Percentiles rank a stretch among this genome's conserved stretches.
These are phyloP conservation scores for Exophiala lecanii-corni DNA, from an alignment of 2,329 filamentous ascomycete species.

Conservation along the genomic window DNA sequence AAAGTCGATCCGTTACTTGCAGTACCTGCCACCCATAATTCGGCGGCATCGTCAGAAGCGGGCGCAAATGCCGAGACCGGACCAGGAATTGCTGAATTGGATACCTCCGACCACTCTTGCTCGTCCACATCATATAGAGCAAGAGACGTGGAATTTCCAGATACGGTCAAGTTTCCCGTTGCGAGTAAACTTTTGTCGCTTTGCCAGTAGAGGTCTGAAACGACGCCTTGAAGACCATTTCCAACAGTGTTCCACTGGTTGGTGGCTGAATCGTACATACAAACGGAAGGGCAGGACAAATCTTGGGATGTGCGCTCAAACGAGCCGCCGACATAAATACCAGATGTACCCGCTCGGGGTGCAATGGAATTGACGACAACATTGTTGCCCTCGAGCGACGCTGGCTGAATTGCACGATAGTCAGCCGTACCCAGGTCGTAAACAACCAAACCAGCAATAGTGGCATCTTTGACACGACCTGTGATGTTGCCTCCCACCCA, in stretches of 20 bases:
- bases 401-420: conserved; percentile 65
- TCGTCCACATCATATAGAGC: conserved; percentile 67
- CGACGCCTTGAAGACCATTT: conserved; percentile 63
- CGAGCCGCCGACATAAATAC: conserved; percentile 80
- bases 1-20: conserved; percentile 65
- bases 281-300: conserved; percentile 76
- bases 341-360: conserved; percentile 62
- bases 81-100: conserved; percentile 65
- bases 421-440: conserved; percentile 67
- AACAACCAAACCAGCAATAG: conserved; percentile 68
- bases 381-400: conserved; percentile 64
- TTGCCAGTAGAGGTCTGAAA: conserved; percentile 71
- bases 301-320: conserved; percentile 74
- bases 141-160: conserved; percentile 61
- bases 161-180: conserved; percentile 69
- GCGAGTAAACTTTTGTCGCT: conserved; percentile 67
- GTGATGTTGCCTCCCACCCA: conserved; percentile 79
- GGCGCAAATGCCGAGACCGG: conserved; percentile 71
- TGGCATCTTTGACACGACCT: conserved; percentile 60
- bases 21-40: conserved; percentile 79
- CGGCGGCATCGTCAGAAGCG: conserved; percentile 65
- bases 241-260: conserved; percentile 79
- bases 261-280: conserved; percentile 66
- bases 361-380: conserved; percentile 73
- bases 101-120: conserved; percentile 61